Conservation (phyloP, 345 rosid species). For the Durio zibethinus region DNA sequence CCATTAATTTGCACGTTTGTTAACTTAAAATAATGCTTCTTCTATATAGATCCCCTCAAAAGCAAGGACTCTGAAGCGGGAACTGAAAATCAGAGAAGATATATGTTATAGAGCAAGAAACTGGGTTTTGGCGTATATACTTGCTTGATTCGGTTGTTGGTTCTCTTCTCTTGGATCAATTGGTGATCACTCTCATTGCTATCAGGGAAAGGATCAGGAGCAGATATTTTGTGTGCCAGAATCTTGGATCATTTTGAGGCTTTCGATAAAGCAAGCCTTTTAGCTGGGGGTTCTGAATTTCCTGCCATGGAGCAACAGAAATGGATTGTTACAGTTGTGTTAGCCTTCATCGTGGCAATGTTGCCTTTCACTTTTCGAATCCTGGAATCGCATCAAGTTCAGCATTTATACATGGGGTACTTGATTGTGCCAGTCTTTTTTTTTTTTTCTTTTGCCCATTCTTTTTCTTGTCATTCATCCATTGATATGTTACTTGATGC, state of each 20-base stretch:
- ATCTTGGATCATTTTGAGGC: neutral
- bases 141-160: too few species aligned
- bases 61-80: neutral
- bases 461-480: too few species aligned
- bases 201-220: neutral
- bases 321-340: neutral
- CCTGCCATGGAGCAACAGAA: neutral
- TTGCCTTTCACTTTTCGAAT: neutral
- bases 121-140: too few species aligned
- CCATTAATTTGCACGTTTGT: neutral
- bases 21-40: too few species aligned
- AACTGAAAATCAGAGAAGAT: neutral
- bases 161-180: neutral
- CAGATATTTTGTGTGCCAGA: too few species aligned
- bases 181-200: neutral
- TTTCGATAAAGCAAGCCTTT: neutral
- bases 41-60: too few species aligned
- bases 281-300: neutral
- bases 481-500: too few species aligned
- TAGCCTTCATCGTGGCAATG: neutral
- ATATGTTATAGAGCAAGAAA: too few species aligned
- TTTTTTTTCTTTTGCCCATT: too few species aligned
- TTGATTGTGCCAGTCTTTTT: too few species aligned
- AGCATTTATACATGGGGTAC: neutral
- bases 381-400: neutral